Evolutionary conservation across 2,329 filamentous ascomycete genomes (phyloP).

Genomic region (Fonsecaea nubica): DNA sequence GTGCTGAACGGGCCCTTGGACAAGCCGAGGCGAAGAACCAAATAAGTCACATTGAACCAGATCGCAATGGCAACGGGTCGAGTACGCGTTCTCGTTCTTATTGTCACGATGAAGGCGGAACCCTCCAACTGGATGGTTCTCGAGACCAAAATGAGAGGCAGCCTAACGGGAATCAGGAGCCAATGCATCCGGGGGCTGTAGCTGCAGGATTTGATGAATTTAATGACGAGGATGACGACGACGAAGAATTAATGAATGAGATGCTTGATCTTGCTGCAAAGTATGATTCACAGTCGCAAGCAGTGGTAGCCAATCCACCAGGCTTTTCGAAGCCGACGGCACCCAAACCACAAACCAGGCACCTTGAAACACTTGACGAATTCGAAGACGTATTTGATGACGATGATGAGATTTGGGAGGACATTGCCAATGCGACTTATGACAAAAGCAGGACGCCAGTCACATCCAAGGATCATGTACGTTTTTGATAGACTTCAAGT

Average conservation of each 20-base stretch:
- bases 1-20: conserved; percentile 42
- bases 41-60: background rate
- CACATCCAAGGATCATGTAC: conserved; percentile 52
- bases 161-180: background rate
- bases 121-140: background rate
- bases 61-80: background rate
- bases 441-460: conserved; percentile 66
- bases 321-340: conserved; percentile 4
- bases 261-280: conserved; percentile 39
- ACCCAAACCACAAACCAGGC: conserved; percentile 15
- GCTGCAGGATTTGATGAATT: conserved; percentile 38
- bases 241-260: conserved; percentile 43
- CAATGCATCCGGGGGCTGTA: background rate
- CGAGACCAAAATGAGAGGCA: background rate
- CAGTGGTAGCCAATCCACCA: background rate
- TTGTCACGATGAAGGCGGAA: background rate
- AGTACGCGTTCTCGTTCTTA: background rate
- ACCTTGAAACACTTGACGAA: conserved; percentile 36
- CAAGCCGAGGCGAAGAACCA: conserved; percentile 22
- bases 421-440: conserved; percentile 68
- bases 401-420: conserved; percentile 74
- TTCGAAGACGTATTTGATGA: conserved; percentile 69
- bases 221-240: conserved; percentile 42
- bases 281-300: conserved; percentile 34
- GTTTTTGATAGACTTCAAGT: conserved; percentile 53